These are phyloP conservation scores for Neurospora sp. DNA, from an alignment of 495 filamentous ascomycete genomes.

Conservation along the genomic window DNA sequence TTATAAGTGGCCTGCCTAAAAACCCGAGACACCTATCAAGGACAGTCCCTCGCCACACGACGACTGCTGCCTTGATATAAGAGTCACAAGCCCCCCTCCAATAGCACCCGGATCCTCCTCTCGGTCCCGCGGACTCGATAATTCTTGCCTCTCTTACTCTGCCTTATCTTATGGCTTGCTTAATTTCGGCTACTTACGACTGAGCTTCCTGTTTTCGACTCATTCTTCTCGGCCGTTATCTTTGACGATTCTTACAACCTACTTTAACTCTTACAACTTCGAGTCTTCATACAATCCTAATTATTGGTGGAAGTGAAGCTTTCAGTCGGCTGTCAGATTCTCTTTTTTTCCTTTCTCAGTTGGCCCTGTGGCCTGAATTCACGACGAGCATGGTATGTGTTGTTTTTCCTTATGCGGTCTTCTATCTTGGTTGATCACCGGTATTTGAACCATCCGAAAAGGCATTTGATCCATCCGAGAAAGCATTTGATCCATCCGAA, in stretches of 20 bases:
- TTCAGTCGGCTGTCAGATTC: background rate
- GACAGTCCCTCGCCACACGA: background rate
- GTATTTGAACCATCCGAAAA: background rate
- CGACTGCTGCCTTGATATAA: background rate
- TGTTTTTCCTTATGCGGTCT: background rate
- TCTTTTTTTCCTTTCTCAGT: background rate
- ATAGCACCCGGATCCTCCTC: background rate
- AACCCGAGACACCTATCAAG: background rate
- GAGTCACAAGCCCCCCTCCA: background rate
- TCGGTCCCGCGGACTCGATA: background rate
- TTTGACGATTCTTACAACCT: background rate
- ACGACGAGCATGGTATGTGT: background rate
- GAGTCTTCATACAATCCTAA: background rate
- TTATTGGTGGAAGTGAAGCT: background rate
- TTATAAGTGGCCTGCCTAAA: background rate
- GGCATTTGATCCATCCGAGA: background rate
- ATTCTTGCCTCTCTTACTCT: background rate
- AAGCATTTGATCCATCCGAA: too few species aligned
- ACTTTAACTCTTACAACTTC: background rate
- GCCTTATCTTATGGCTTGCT: background rate
- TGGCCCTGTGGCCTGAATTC: background rate
- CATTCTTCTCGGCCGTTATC: background rate
- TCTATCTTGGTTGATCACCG: background rate
- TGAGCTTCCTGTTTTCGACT: background rate
- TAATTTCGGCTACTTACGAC: background rate